Evolutionary conservation across 1,139 yeast genomes (phyloP).

Genomic region (Suhomyces anneliseae): DNA sequence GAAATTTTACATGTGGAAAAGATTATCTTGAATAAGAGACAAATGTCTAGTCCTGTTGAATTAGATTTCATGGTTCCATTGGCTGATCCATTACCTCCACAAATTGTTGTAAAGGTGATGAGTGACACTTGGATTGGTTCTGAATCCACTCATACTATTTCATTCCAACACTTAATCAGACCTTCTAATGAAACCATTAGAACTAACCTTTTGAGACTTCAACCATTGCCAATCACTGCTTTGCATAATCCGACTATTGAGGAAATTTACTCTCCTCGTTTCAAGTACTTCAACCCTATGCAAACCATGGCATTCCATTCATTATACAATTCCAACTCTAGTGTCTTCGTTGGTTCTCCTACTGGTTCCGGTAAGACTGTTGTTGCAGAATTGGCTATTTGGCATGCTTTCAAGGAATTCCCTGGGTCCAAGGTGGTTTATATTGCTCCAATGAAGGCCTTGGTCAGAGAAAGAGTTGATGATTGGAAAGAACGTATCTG

Average conservation of each 20-base stretch:
- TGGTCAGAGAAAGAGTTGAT: conserved; percentile 93
- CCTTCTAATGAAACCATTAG: conserved; percentile 87
- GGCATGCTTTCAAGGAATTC: conserved; percentile 85
- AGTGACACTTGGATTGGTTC: conserved; percentile 93
- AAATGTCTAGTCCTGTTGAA: conserved; percentile 60
- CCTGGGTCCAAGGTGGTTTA: conserved; percentile 88
- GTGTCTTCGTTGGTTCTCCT: conserved; percentile 94
- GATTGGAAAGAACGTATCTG: conserved; percentile 85
- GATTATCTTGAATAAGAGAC: conserved; percentile 63
- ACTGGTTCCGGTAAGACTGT: conserved; percentile 98
- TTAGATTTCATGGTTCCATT: conserved; percentile 92
- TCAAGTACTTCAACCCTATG: conserved; percentile 95
- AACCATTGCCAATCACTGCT: conserved; percentile 85
- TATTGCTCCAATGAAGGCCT: conserved; percentile 98
- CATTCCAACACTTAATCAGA: conserved; percentile 85
- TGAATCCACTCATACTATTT: conserved; percentile 72
- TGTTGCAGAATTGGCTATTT: conserved; percentile 94
- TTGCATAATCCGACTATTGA: conserved; percentile 70
- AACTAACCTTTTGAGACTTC: conserved; percentile 74
- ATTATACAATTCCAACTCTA: conserved; percentile 72
- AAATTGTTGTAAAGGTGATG: conserved; percentile 71
- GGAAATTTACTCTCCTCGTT: conserved; percentile 60
- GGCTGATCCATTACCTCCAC: conserved; percentile 85
- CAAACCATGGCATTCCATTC: conserved; percentile 97
- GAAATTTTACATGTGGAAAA: conserved; percentile 81